These are phyloP conservation scores for Clonostachys solani DNA, from an alignment of 2,329 filamentous ascomycete genomes.

Conservation along the genomic window DNA sequence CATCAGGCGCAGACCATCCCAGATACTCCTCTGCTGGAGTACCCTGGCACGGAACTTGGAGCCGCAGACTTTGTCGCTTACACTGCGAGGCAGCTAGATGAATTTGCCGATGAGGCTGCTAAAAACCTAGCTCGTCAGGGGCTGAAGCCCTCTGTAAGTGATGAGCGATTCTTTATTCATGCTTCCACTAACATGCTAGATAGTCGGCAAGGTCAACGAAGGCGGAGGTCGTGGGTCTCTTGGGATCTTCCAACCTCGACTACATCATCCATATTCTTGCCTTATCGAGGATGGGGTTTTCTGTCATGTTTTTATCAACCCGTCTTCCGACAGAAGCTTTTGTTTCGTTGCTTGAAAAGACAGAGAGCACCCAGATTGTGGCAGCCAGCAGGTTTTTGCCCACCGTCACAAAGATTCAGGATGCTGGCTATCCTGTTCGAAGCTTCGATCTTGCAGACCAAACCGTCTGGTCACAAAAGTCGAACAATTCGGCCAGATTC, in stretches of 20 bases:
- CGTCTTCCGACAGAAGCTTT: slow-evolving; percentile 9
- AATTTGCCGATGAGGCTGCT: slow-evolving; percentile 13
- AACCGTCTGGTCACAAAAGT: slow-evolving; percentile 10
- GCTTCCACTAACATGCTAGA: not conserved
- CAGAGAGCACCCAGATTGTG: slow-evolving; percentile 8
- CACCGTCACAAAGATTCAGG: slow-evolving; percentile 4
- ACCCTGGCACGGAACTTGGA: slow-evolving; percentile 10
- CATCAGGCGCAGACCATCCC: slow-evolving; percentile 11
- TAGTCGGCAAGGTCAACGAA: not conserved
- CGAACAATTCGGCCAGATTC: slow-evolving; percentile 3
- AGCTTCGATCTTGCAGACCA: slow-evolving; percentile 4
- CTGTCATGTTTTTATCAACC: slow-evolving; percentile 18
- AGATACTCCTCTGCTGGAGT: slow-evolving; percentile 13
- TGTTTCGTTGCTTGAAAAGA: slow-evolving; percentile 7
- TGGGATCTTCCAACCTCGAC: slow-evolving; percentile 48
- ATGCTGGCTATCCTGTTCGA: slow-evolving; percentile 5
- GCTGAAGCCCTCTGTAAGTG: slow-evolving; percentile 6
- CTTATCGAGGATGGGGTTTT: slow-evolving; percentile 47
- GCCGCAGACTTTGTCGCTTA: slow-evolving; percentile 12
- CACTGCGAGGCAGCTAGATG: slow-evolving; percentile 13
- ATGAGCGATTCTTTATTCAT: too few species aligned
- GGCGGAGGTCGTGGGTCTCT: slow-evolving; percentile 31
- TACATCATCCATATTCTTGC: slow-evolving; percentile 49
- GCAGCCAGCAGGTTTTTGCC: slow-evolving; percentile 2
- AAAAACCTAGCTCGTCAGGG: slow-evolving; percentile 5